These are phyloP conservation scores for Stipa capillata DNA, from an alignment of 176 grass and related monocot species.

Conservation along the genomic window DNA sequence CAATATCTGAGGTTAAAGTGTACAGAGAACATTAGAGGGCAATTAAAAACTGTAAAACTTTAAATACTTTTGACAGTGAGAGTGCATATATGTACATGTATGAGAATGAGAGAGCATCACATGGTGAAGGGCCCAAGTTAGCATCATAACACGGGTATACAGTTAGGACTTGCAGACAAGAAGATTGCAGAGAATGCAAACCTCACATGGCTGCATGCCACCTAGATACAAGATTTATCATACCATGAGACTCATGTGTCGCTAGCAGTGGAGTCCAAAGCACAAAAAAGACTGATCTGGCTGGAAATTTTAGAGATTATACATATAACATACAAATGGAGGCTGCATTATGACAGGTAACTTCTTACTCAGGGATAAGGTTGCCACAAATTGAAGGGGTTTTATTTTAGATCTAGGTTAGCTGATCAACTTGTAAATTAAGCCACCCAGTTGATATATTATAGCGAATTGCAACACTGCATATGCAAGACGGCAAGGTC, in stretches of 20 bases:
- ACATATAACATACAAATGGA: background rate
- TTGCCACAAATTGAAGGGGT: background rate
- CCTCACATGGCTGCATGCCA: conserved; percentile 30
- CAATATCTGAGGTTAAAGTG: background rate
- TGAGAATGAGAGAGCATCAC: background rate
- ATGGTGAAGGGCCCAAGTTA: conserved; percentile 9
- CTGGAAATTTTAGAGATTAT: background rate
- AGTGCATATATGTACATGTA: background rate
- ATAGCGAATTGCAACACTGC: background rate
- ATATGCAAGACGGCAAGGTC: too few relatives aligned
- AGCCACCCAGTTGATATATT: background rate
- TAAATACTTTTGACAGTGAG: background rate
- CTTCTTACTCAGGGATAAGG: background rate
- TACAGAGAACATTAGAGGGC: background rate
- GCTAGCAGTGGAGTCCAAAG: background rate
- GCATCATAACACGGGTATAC: conserved; percentile 9
- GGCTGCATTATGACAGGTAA: background rate
- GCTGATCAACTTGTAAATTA: background rate
- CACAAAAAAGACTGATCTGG: background rate
- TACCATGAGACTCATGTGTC: conserved; percentile 3
- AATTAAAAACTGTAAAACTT: background rate
- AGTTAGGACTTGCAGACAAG: conserved; percentile 13
- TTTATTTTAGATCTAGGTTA: background rate
- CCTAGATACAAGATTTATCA: background rate
- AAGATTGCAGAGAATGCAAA: conserved; percentile 41